phyloP scores from a whole-genome alignment of 257 asterid genomes.

The Galeopsis tetrahit region DNA sequence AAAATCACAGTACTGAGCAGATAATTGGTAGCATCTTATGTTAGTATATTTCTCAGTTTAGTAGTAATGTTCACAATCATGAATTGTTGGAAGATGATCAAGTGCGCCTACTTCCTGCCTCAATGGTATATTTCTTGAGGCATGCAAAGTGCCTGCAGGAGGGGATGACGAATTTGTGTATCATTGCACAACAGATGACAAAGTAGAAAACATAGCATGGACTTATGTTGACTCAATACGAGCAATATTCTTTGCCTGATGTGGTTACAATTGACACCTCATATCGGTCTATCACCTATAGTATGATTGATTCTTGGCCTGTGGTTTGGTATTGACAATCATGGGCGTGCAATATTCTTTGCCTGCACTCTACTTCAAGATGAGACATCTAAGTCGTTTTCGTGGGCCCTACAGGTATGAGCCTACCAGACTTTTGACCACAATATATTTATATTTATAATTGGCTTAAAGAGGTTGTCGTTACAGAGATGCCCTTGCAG shows the following conservation, averaged over 20 bases:
- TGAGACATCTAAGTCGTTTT: constrained; percentile 63
- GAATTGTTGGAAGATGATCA: constrained; percentile 71
- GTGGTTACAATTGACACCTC: constrained; percentile 63
- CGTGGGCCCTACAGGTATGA: constrained; percentile 73
- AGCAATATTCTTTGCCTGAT: constrained; percentile 61
- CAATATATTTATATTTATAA: constrained; percentile 3
- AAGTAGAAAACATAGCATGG: constrained; percentile 73
- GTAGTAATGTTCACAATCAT: too few relatives aligned
- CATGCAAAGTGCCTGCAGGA: constrained; percentile 56
- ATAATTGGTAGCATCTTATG: too few relatives aligned
- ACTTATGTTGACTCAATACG: constrained; percentile 56
- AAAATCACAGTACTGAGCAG: constrained; percentile 51
- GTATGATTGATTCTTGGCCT: constrained; percentile 62
- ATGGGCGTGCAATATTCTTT: constrained; percentile 57
- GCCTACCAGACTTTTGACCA: constrained; percentile 31
- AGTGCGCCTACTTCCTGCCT: constrained; percentile 70
- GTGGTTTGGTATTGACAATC: constrained; percentile 73
- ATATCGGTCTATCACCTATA: constrained; percentile 54
- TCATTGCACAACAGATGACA: constrained; percentile 50
- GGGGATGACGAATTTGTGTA: constrained; percentile 57
- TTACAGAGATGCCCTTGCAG: constrained; percentile 57
- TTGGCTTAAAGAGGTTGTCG: constrained; percentile 43
- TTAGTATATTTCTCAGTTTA: too few relatives aligned
- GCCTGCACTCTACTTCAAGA: constrained; percentile 70
- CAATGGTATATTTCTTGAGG: constrained; percentile 63